Percentiles rank a stretch among this genome's conserved stretches.
Evolutionary conservation across 139 green algal genomes (phyloP).

Genomic region (Chlamydomonas schloesseri): DNA sequence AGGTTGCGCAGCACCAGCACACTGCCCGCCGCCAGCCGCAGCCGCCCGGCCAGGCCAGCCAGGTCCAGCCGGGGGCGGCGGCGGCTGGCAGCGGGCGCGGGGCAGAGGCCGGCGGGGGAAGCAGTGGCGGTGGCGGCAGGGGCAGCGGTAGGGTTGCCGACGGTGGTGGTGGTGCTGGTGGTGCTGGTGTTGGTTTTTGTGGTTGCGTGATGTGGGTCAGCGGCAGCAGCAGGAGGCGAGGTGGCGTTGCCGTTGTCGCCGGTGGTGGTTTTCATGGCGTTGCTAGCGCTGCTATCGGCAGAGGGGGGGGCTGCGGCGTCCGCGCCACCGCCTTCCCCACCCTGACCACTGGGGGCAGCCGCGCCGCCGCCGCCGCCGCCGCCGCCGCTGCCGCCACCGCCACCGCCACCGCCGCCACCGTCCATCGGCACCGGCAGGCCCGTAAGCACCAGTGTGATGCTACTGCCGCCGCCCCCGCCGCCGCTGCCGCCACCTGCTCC

Average conservation of each 20-base stretch:
- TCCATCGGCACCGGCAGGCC: background rate
- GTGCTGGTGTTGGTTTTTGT: background rate
- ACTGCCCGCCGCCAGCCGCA: background rate
- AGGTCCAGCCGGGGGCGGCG: conserved; percentile 5
- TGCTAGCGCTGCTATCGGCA: too few species aligned
- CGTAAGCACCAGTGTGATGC: background rate
- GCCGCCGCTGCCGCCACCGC: too few species aligned
- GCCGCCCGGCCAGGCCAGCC: conserved; percentile 15
- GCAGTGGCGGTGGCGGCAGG: background rate
- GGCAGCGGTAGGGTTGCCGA: background rate
- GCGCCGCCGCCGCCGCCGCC: too few species aligned
- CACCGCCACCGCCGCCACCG: background rate
- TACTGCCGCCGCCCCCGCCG: background rate
- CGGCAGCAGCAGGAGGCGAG: background rate
- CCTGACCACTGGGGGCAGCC: too few species aligned
- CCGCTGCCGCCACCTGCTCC: background rate
- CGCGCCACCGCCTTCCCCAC: too few species aligned
- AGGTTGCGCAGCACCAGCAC: conserved; percentile 18
- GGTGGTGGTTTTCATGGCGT: too few species aligned
- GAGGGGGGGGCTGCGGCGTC: too few species aligned
- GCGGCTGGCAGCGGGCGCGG: background rate
- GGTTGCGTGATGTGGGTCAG: background rate
- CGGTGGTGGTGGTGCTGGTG: background rate
- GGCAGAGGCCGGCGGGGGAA: background rate
- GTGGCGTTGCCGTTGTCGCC: background rate